Evolutionary conservation across 768 basidiomycete species (phyloP).

Genomic region (Coprinopsis sp.): DNA sequence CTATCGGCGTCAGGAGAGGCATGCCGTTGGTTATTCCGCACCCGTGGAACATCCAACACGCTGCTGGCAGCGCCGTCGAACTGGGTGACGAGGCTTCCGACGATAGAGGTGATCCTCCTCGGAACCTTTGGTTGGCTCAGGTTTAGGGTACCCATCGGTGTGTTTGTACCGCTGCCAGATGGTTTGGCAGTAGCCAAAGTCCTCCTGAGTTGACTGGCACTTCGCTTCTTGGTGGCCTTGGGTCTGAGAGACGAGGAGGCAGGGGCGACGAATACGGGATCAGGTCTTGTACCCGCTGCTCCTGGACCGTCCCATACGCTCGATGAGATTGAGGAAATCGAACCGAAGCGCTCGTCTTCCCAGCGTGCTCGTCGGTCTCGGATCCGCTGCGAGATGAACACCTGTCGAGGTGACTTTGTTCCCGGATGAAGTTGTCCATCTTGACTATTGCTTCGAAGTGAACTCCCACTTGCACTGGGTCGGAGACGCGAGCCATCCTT

Average conservation of each 20-base stretch:
- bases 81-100: conserved; percentile 5
- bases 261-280: conserved; percentile 3
- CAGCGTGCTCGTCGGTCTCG: conserved; percentile 2
- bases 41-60: not conserved
- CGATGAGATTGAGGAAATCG: conserved; percentile 4
- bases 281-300: not conserved
- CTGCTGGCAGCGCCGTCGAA: conserved; percentile 2
- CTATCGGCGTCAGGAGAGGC: conserved; percentile 5
- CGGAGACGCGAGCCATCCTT: conserved; percentile 12
- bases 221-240: too few species aligned
- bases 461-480: not conserved
- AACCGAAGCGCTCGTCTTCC: conserved; percentile 9
- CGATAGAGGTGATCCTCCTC: conserved; percentile 2
- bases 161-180: too few species aligned
- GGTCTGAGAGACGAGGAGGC: not conserved
- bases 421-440: not conserved
- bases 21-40: conserved; percentile 1
- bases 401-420: conserved; percentile 3
- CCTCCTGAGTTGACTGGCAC: too few species aligned
- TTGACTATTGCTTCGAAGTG: not conserved
- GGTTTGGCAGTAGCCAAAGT: too few species aligned
- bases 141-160: not conserved
- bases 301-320: not conserved
- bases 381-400: conserved; percentile 8
- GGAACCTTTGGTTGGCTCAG: not conserved